phyloP scores from a whole-genome alignment of 2,329 filamentous ascomycete genomes.

The Apiospora malaysiana region DNA sequence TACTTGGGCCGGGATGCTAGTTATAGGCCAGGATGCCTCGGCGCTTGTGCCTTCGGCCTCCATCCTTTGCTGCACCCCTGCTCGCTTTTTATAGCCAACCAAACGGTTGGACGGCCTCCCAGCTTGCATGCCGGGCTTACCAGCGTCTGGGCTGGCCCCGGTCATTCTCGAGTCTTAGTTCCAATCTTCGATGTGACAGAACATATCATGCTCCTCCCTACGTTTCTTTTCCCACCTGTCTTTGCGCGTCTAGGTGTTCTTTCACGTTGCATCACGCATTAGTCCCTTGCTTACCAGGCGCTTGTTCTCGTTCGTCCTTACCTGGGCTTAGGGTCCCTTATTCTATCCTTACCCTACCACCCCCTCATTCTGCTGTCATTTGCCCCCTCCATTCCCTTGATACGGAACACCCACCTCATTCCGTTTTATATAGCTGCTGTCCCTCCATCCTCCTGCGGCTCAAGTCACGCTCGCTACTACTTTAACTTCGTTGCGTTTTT shows the following conservation, averaged over 20 bases:
- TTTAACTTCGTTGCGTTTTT: slow-evolving; percentile 27
- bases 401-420: slow-evolving; percentile 25
- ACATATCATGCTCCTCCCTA: slow-evolving; percentile 21
- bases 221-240: slow-evolving; percentile 30
- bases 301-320: slow-evolving; percentile 19
- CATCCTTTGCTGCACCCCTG: slow-evolving; percentile 33
- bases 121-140: slow-evolving; percentile 31
- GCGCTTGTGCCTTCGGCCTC: slow-evolving; percentile 46
- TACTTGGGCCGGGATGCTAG: slow-evolving; percentile 31
- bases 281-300: slow-evolving; percentile 34
- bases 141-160: slow-evolving; percentile 21
- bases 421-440: slow-evolving; percentile 37
- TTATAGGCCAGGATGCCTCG: slow-evolving; percentile 35
- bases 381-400: slow-evolving; percentile 24
- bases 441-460: slow-evolving; percentile 28
- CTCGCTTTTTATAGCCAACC: slow-evolving; percentile 46
- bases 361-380: slow-evolving; percentile 17
- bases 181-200: slow-evolving; percentile 20
- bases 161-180: slow-evolving; percentile 7
- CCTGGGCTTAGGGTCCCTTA: not conserved
- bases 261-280: slow-evolving; percentile 37
- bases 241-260: slow-evolving; percentile 36
- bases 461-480: slow-evolving; percentile 24
- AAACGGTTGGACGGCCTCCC: slow-evolving; percentile 32
- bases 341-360: slow-evolving; percentile 28